phyloP scores from a whole-genome alignment of 2,329 filamentous ascomycete species.

The Colletotrichum camelliae region DNA sequence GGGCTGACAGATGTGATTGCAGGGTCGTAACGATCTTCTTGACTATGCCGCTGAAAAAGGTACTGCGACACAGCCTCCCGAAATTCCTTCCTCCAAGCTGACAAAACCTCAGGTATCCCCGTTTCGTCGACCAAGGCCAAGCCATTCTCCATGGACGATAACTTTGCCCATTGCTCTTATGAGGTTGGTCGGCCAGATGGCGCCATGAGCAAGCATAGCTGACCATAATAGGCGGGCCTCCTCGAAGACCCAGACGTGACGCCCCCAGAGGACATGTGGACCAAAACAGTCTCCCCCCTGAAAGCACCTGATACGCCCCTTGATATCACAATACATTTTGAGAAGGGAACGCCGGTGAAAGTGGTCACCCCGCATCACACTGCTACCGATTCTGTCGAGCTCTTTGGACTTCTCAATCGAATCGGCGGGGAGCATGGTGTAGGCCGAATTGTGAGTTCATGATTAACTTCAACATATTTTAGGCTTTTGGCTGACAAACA shows the following conservation, averaged over 20 bases:
- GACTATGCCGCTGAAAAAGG: conserved; percentile 70
- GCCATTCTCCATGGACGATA: conserved; percentile 48
- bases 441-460: conserved; percentile 66
- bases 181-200: conserved; percentile 68
- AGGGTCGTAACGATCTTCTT: conserved; percentile 73
- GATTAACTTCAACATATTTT: no score
- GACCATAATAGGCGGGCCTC: conserved; percentile 48
- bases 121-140: conserved; percentile 76
- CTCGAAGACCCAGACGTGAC: conserved; percentile 64
- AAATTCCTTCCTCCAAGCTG: neutral
- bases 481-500: accelerated
- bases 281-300: conserved; percentile 56
- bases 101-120: conserved; percentile 56
- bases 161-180: conserved; percentile 74
- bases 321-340: conserved; percentile 69
- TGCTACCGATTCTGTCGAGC: conserved; percentile 66
- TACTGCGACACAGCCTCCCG: accelerated
- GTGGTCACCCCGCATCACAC: conserved; percentile 58
- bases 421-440: conserved; percentile 70
- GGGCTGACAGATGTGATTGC: conserved; percentile 19
- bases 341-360: conserved; percentile 72
- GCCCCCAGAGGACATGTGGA: conserved; percentile 76
- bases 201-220: neutral
- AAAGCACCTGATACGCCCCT: conserved; percentile 69
- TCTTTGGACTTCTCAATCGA: conserved; percentile 69